Evolutionary conservation across 2,329 filamentous ascomycete species (phyloP), one percentile per base, ranked within the genome.

Genomic region (Leptosphaerulina australis): DNA sequence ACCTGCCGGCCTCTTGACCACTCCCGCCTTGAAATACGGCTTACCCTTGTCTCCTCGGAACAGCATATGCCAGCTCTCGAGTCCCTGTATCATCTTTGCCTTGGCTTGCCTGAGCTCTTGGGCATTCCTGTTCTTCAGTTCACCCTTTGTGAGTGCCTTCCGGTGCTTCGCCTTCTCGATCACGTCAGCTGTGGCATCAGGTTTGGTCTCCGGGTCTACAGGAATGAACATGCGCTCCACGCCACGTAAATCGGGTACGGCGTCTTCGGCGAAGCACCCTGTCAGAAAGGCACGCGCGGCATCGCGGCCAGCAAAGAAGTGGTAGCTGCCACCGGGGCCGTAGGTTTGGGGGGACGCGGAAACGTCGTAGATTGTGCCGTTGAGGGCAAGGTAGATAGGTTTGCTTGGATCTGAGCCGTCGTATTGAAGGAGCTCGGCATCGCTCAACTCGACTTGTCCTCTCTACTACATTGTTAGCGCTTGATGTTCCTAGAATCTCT

Each of bases 331-430:
- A 21, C 91, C 91, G 0, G 92, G 81, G 73, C 62, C 83, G 79
- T 81, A 81, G 47, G 70, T 73, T 1, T 50, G 28, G 8, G 70
- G 72, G 44, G 85, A 86, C 22, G 81, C 75, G n/a, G 83, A 83
- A 30, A 95, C 90, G 73, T 95, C 90, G 80, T 88, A 94, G 75
- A 95, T 89, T 50, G 85, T 89, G 67, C 88, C 87, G 77, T 94
- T 93, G 66, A 99, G 85, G 56, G 91, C 91, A 47, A 99, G 83
- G 77, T 96, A 96, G 71, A 97, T 84, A 5, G 94, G 94, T 52
- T 88, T 85, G 6, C 75, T 72, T 8, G 85, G 78, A 73, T 96
- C 86, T 50, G 77, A 81, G 76, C 94, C 95, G 75, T 96, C 87
- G 80, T 88, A 95, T 40, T 77, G 71, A 35, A 82, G 72, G 38